Percentiles rank a stretch among this genome's conserved stretches.
phyloP scores from a whole-genome alignment of 139 green algal genomes.

The Tetradesmus obliquus region DNA sequence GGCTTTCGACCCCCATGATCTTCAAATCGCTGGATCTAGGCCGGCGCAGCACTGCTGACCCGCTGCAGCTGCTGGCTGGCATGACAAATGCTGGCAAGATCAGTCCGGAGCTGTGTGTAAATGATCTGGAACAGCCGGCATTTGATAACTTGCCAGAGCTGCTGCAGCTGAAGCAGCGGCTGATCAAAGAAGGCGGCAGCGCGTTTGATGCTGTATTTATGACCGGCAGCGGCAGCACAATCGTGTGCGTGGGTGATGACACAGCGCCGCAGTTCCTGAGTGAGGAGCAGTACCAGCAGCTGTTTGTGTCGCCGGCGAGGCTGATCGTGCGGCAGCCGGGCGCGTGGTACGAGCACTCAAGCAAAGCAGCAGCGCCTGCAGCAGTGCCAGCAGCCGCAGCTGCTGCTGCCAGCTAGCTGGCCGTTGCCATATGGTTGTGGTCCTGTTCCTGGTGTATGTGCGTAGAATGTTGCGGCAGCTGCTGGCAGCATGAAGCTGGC shows the following conservation, averaged over 20 bases:
- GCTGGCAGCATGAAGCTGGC: not conserved
- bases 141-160: conserved; percentile 93
- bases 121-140: conserved; percentile 95
- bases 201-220: conserved; percentile 94
- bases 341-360: conserved; percentile 29
- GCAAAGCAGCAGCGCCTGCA: not conserved
- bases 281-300: conserved; percentile 49
- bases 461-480: not conserved
- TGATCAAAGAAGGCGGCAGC: conserved; percentile 57
- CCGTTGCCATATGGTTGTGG: not conserved
- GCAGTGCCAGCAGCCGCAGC: not conserved
- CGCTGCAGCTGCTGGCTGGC: conserved; percentile 76
- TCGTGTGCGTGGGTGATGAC: conserved; percentile 87
- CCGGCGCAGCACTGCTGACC: conserved; percentile 82
- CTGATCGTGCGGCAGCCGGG: conserved; percentile 72
- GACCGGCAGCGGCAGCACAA: conserved; percentile 94
- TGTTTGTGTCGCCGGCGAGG: conserved; percentile 86
- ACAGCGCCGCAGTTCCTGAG: conserved; percentile 70
- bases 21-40: conserved; percentile 94
- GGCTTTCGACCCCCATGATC: conserved; percentile 89
- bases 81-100: conserved; percentile 48
- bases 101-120: conserved; percentile 76
- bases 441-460: not conserved
- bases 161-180: conserved; percentile 81
- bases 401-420: not conserved